Evolutionary conservation across 305 asterid genomes (phyloP).

Genomic region (Plantago rigida): DNA sequence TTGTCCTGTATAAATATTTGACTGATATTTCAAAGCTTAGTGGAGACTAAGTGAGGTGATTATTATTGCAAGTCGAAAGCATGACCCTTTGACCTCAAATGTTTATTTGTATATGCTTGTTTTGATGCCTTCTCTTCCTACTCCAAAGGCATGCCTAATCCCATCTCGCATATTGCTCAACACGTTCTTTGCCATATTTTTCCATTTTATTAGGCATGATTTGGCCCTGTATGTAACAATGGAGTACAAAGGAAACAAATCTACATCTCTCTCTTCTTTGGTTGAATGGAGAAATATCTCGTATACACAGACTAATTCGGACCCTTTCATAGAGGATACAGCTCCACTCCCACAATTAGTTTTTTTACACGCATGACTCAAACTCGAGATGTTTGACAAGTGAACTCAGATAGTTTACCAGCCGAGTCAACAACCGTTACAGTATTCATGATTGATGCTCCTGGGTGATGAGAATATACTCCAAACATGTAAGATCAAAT

Average conservation of each 20-base stretch:
- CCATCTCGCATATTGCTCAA: slow-evolving; percentile 31
- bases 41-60: slow-evolving; percentile 16
- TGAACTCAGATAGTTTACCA: not conserved
- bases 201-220: slow-evolving; percentile 17
- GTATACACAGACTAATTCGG: too few species aligned
- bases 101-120: slow-evolving; percentile 26
- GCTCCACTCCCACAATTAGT: too few species aligned
- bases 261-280: not conserved
- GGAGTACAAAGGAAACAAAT: not conserved
- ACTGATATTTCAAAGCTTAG: slow-evolving; percentile 42
- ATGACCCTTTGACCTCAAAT: slow-evolving; percentile 10
- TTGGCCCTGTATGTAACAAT: slow-evolving; percentile 3
- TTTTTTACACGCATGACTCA: too few species aligned
- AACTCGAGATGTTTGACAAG: too few species aligned
- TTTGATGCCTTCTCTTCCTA: slow-evolving; percentile 22
- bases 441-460: too few species aligned
- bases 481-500: not conserved
- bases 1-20: slow-evolving; percentile 33
- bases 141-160: slow-evolving; percentile 32
- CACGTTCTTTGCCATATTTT: slow-evolving; percentile 40
- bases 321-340: too few species aligned
- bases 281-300: not conserved
- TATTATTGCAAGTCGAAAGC: slow-evolving; percentile 35
- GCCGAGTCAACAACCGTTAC: too few species aligned
- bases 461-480: not conserved